Evolutionary conservation across 257 asterid genomes (phyloP), one percentile per base, ranked within the genome.

Genomic region (Nicotiana obtusifolia): DNA sequence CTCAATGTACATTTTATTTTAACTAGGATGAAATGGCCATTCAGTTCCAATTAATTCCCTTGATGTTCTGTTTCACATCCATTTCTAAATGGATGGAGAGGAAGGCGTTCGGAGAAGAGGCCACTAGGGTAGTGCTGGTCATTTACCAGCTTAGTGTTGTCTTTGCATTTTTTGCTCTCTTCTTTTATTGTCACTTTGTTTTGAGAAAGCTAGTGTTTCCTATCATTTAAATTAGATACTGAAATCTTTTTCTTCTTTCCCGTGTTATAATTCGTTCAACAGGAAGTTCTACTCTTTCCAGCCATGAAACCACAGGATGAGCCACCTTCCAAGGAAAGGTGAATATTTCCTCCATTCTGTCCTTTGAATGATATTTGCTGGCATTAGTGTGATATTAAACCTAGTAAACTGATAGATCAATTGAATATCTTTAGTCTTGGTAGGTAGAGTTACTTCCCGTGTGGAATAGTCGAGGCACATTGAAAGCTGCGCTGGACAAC

Each of bases 251-350:
- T 52, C 37, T 54, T 60, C 3, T n/a, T 11, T 76, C 16, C 22
- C 8, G 84, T 33, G 1, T 60, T 73, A 2, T 65, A n/a, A 65
- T 77, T 24, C 44, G 52, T 73, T 73, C 44, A 81, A 59, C 97
- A 94, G 98, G 97, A 93, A 86, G 98, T 94, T 60, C 80, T 94
- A 64, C 94, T 94, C 79, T 94, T 91, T 66, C 98, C 97, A 8
- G 97, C 98, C 26, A 93, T 94, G 98, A 94, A 92, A 82, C 96
- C 97, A 59, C 98, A 92, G 83, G 97, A 91, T 11, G 97, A 93
- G 59, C 91, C 97, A 64, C 30, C 89, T 10, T 77, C 82, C 65
- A 88, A 91, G 82, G 97, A 92, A 79, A 85, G 93, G 92, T 93
- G 85, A n/a, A 20, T 4, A 64, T 64, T 57, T 41, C 14, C 1